Evolutionary conservation across 441 rosid genomes (phyloP), one percentile per base, ranked within the genome.

Genomic region (Erodium texanum): DNA sequence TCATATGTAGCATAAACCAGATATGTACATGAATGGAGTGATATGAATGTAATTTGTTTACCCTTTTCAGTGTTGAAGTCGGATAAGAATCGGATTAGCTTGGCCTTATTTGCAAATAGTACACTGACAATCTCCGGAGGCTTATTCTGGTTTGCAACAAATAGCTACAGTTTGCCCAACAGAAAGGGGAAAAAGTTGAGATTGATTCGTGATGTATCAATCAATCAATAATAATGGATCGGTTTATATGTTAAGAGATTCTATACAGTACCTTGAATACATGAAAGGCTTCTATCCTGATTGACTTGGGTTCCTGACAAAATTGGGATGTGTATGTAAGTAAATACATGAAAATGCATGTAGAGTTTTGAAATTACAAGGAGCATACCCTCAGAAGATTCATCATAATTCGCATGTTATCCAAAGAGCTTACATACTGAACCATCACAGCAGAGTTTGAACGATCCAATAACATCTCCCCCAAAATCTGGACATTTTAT

Each of bases 351-450:
- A 8, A 2, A 10, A 22, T 50, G 29, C 7, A 67, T 10, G 22
- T 16, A 14, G 29, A 24, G 32, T 36, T n/a, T 10, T 27, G 65
- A 10, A 43, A 16, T 29, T 7, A 65, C 50, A 74, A 45, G 20
- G 68, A 41, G n/a, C 56, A 23, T 79, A 88, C 90, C 82, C 92
- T 84, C 19, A 90, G 81, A 58, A 93, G 96, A 70, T 87, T 93
- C 97, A 93, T 93, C 79, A 90, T 75, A 66, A 93, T 84, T 71
- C 89, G 85, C 90, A 90, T 67, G 76, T 93, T 82, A 61, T 87
- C 88, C 76, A 81, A 69, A 32, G 94, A 89, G 73, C 90, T 89
- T 72, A 90, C 96, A 20, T 93, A 93, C 45, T 83, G 89, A 2
- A 82, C 63, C 98, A 93, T 93, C 73, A 89, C 83, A 43, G 75